phyloP scores from a whole-genome alignment of 2,329 filamentous ascomycete genomes.

The Beauveria brongniartii region DNA sequence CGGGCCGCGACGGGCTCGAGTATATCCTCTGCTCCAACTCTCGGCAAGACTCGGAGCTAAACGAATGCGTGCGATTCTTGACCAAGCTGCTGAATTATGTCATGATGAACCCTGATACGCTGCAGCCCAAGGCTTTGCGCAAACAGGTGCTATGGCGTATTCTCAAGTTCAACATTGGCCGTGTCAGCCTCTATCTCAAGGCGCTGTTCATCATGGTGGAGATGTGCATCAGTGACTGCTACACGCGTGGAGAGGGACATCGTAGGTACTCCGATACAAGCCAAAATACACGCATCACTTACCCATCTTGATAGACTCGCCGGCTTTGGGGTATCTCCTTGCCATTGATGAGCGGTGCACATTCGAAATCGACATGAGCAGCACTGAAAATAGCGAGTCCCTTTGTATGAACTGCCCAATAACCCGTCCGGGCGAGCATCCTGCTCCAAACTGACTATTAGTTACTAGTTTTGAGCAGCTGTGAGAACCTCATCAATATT shows the following conservation, averaged over 20 bases:
- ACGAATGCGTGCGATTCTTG: neutral
- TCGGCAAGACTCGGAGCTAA: slow-evolving; percentile 7
- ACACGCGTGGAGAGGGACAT: neutral
- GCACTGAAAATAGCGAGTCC: neutral
- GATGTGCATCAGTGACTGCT: neutral
- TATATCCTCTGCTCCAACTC: slow-evolving; percentile 14
- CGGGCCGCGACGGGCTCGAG: neutral
- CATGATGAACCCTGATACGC: slow-evolving; percentile 4
- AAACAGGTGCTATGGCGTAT: slow-evolving; percentile 9
- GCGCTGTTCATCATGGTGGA: neutral
- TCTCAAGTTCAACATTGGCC: neutral
- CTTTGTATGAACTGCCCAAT: neutral
- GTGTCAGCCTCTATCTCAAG: neutral
- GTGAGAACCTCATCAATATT: neutral
- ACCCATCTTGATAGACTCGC: neutral
- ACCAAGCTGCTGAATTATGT: neutral
- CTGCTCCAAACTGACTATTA: neutral
- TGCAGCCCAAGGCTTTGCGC: neutral
- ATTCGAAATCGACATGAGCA: neutral
- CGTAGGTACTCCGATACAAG: neutral
- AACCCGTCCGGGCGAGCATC: neutral
- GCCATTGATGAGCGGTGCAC: neutral
- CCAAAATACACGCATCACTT: neutral
- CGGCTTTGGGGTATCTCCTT: neutral
- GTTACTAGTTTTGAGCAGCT: neutral